Evolutionary conservation across 1,139 yeast genomes (phyloP).

Genomic region (Kodamaea fungicola): DNA sequence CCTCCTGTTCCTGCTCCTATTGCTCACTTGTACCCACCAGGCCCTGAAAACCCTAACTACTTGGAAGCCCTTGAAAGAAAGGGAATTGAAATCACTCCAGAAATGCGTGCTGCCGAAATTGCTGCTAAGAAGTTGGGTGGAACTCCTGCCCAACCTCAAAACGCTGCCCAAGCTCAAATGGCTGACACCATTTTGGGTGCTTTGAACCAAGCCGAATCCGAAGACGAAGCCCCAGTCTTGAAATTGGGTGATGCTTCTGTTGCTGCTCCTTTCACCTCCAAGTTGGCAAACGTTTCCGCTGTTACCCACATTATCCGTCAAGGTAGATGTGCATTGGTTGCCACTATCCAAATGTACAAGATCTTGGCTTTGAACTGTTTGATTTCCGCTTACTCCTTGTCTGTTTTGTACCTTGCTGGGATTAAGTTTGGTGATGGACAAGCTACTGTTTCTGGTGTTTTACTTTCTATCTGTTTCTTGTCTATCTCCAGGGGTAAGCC

Average conservation of each 20-base stretch:
- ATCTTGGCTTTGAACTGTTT: slow-evolving; percentile 94
- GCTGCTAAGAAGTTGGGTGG: slow-evolving; percentile 41
- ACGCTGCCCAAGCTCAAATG: slow-evolving; percentile 42
- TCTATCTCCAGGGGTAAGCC: slow-evolving; percentile 95
- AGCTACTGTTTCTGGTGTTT: slow-evolving; percentile 87
- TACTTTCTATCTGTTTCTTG: slow-evolving; percentile 90
- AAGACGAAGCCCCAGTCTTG: slow-evolving; percentile 85
- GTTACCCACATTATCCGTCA: slow-evolving; percentile 94
- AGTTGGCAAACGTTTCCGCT: slow-evolving; percentile 85
- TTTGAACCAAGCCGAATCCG: slow-evolving; percentile 67
- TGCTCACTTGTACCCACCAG: slow-evolving; percentile 97
- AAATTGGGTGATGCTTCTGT: slow-evolving; percentile 98
- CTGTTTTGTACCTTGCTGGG: slow-evolving; percentile 94
- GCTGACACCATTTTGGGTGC: slow-evolving; percentile 75
- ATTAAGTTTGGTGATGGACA: slow-evolving; percentile 98
- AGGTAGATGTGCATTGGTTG: slow-evolving; percentile 97
- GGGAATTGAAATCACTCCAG: slow-evolving; percentile 70
- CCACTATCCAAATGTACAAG: slow-evolving; percentile 98
- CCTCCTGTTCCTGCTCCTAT: slow-evolving; percentile 85
- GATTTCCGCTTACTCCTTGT: slow-evolving; percentile 92
- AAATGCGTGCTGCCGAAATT: slow-evolving; percentile 59
- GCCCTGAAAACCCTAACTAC: slow-evolving; percentile 85
- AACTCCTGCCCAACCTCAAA: slow-evolving; percentile 32
- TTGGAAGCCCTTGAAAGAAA: slow-evolving; percentile 79
- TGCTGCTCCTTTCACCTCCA: slow-evolving; percentile 98